phyloP scores from a whole-genome alignment of 768 basidiomycete genomes.

The Rhizopogon vesiculosus region DNA sequence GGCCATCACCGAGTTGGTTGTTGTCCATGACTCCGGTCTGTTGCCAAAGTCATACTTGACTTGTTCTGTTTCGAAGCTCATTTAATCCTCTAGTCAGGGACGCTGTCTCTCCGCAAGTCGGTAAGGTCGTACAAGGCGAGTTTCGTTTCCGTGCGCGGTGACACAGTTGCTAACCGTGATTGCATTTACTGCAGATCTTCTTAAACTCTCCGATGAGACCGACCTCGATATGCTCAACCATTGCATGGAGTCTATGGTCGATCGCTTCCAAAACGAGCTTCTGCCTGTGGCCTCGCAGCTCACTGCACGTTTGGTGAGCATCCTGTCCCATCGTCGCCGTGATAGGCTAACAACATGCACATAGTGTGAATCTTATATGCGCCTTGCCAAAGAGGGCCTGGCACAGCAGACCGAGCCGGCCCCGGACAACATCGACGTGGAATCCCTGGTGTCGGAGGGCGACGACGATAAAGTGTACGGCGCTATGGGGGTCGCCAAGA shows the following conservation, averaged over 20 bases:
- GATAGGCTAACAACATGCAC: neutral
- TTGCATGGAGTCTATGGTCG: constrained; percentile 84
- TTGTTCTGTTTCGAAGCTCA: neutral
- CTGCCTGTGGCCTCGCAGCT: constrained; percentile 82
- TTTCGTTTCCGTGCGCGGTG: neutral
- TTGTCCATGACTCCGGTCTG: constrained; percentile 58
- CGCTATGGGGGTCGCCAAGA: constrained; percentile 85
- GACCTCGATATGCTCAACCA: constrained; percentile 81
- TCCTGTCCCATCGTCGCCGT: neutral
- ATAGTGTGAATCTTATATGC: constrained; percentile 85
- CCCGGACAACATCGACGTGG: constrained; percentile 47
- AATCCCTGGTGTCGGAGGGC: constrained; percentile 45
- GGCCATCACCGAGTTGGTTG: constrained; percentile 73
- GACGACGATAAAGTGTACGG: constrained; percentile 76
- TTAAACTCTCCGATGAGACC: constrained; percentile 87
- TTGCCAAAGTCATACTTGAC: neutral
- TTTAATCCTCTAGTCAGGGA: constrained; percentile 46
- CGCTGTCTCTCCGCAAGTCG: constrained; percentile 71
- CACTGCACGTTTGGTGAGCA: constrained; percentile 66
- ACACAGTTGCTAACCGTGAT: neutral
- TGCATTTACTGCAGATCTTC: constrained; percentile 48
- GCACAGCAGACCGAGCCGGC: constrained; percentile 44
- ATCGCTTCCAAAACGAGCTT: constrained; percentile 79
- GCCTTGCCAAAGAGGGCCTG: constrained; percentile 68
- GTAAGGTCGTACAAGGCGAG: constrained; percentile 82